A percentile compares a stretch with the other conserved stretches of the same genome.
These are phyloP conservation scores for Colletotrichum endophyticum DNA, from an alignment of 2,329 filamentous ascomycete species.

Conservation along the genomic window DNA sequence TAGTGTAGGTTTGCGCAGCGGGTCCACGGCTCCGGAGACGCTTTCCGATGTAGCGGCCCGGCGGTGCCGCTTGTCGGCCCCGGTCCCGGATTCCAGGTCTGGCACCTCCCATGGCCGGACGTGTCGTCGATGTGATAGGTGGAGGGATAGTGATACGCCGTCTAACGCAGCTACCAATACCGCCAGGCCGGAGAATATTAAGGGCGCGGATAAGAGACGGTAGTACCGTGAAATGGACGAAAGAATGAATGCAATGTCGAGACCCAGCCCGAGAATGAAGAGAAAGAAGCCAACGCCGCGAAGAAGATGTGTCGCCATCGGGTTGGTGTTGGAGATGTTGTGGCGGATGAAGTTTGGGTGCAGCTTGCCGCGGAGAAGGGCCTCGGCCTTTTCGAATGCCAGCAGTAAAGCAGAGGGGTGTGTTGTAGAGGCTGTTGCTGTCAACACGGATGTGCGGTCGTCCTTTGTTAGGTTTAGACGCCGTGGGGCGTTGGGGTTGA, in stretches of 20 bases:
- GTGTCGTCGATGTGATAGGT: conserved; percentile 34
- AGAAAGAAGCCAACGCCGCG: conserved; percentile 25
- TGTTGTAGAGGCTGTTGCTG: conserved; percentile 45
- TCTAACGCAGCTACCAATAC: conserved; percentile 37
- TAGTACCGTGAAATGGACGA: conserved; percentile 28
- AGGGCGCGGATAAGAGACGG: conserved; percentile 31
- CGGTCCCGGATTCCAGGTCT: conserved; percentile 34
- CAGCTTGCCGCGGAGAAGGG: conserved; percentile 36
- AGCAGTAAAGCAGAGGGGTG: conserved; percentile 48
- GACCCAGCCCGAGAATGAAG: conserved; percentile 28
- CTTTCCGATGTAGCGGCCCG: conserved; percentile 17
- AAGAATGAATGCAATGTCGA: conserved; percentile 37
- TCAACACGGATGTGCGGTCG: conserved; percentile 43
- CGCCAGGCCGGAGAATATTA: conserved; percentile 40
- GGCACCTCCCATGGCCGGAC: conserved; percentile 42
- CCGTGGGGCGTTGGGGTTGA: conserved; percentile 36
- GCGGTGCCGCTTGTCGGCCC: conserved; percentile 10
- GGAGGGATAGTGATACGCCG: conserved; percentile 40
- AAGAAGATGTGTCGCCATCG: conserved; percentile 34
- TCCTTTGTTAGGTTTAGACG: conserved; percentile 39
- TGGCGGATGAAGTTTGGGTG: conserved; percentile 45
- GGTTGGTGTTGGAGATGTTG: conserved; percentile 42
- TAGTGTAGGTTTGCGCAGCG: conserved; percentile 22
- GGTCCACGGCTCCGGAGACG: conserved; percentile 22
- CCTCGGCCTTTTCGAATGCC: conserved; percentile 41